Evolutionary conservation across 371 early-diverging fungal species (phyloP), one percentile per base, ranked within the genome.

Genomic region (Circinella umbellata): DNA sequence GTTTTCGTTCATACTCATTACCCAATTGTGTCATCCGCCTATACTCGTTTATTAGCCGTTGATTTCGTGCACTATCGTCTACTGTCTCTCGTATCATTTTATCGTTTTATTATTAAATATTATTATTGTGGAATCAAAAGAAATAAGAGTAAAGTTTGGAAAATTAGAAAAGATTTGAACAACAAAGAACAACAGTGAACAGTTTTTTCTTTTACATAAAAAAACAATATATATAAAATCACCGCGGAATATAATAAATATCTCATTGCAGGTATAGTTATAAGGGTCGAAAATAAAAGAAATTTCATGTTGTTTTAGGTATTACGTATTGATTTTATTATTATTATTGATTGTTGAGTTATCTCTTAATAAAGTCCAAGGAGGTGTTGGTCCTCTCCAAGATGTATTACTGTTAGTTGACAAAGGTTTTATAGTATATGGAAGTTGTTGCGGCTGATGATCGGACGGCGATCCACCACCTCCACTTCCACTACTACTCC

Each of bases 1-100:
- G 80, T 60, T 80, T 80, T 8, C 76, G 71, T 9, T 79, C 73
- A 47, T 76, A 79, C 14, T 74, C 78, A 53, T 69, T 71, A 3
- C 67, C 79, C 7, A 57, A 53, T 42, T 74, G 69, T 10, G 68
- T 63, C 70, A 81, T 73, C 2, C 78, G 63, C 13, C 71, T 73
- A 42, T 74, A 76, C 38, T 78, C 81, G 10, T 69, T 47, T 20
- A 73, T 51, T 5, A 78, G 61, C 10, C 76, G 73, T 34, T 69
- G 67, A 42, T 57, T 37, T 10, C 67, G 53, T 17, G 49, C 49
- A 39, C 20, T 69, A 64, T 34, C 46, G 20, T 57, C 18, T 53
- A 20, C 47, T 15, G 18, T 34, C 3, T 48, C 39, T 57, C 46
- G 42, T 35, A 66, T 57, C 36, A 39, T 66, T n/a, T 4, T 36